Evolutionary conservation across 2,329 filamentous ascomycete genomes (phyloP), one percentile per base, ranked within the genome.

Genomic region (Fusarium poae): DNA sequence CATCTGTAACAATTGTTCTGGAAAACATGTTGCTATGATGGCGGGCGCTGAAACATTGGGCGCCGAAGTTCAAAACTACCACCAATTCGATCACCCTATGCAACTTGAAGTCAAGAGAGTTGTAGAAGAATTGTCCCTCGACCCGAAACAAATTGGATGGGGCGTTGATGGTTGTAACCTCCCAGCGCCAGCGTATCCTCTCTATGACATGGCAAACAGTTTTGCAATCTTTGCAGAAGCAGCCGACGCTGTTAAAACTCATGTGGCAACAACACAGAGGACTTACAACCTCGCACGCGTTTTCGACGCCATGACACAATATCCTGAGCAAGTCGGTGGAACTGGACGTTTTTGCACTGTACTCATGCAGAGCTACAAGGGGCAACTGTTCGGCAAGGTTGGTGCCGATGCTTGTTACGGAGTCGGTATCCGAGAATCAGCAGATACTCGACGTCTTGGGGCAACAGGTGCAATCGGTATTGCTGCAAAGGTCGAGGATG

Each of bases 351-450:
- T 85, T 66, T 85, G 83, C 49, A 85, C 83, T 0, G 65, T 67
- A 10, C 74, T 86, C 3, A 84, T 84, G 82, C 29, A 57, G 12
- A 72, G 72, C 3, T 85, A 79, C 52, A 43, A 66, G 3, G 81
- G 80, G 0, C 29, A 60, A 0, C 53, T 84, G 0, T 77, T 84
- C 37, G 83, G 84, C 2, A 86, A 86, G 62, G 42, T 85, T 4
- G 83, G 83, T 0, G 83, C 83, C 0, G 83, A 85, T 66, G 83
- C 77, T 0, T 85, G 81, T 48, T 86, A 85, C 66, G 81, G 78
- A 1, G 71, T 85, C 10, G 83, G 79, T 0, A 68, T 85, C 5
- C 74, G 79, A n/a, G 75, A 72, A 10, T 80, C 78, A 1, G 73
- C 79, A 27, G 65, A 77, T 21, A 82, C 82, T 1, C 68, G 56